Evolutionary conservation across 495 filamentous ascomycete species (phyloP).

Genomic region (Penicillium paradoxum): DNA sequence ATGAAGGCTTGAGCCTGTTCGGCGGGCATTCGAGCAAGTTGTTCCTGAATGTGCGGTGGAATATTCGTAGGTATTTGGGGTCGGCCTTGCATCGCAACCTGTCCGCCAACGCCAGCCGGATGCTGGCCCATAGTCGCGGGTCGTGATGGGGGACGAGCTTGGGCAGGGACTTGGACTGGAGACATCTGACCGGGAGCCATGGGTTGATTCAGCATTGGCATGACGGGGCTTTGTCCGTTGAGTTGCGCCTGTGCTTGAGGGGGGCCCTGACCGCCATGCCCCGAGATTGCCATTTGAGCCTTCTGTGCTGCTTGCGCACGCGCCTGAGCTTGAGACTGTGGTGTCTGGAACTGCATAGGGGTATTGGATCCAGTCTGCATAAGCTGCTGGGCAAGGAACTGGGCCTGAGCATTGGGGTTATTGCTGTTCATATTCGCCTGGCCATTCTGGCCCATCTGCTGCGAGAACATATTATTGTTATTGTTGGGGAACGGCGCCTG

Average conservation of each 20-base stretch:
- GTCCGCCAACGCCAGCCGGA: slow-evolving; percentile 26
- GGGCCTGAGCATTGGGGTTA: slow-evolving; percentile 37
- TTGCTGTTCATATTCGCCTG: slow-evolving; percentile 38
- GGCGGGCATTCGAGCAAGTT: slow-evolving; percentile 28
- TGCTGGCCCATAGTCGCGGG: slow-evolving; percentile 32
- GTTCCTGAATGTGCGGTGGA: slow-evolving; percentile 33
- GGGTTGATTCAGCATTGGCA: slow-evolving; percentile 57
- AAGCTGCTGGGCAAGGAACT: slow-evolving; percentile 31
- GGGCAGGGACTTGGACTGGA: slow-evolving; percentile 34
- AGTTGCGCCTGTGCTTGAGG: slow-evolving; percentile 37
- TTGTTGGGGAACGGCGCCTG: slow-evolving; percentile 29
- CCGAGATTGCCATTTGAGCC: slow-evolving; percentile 45
- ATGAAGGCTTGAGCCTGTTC: slow-evolving; percentile 36
- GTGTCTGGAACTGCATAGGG: slow-evolving; percentile 34
- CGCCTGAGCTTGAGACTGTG: slow-evolving; percentile 35
- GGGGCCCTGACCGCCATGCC: slow-evolving; percentile 33
- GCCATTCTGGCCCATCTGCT: slow-evolving; percentile 31
- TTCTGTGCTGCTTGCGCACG: slow-evolving; percentile 44
- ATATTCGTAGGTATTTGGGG: slow-evolving; percentile 33
- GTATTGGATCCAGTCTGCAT: slow-evolving; percentile 32
- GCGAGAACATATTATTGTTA: slow-evolving; percentile 37
- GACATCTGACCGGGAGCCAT: slow-evolving; percentile 48
- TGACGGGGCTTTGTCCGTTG: slow-evolving; percentile 48
- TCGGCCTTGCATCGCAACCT: slow-evolving; percentile 32
- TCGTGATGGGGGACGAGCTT: slow-evolving; percentile 37